Conservation (phyloP, 2,329 filamentous ascomycete genomes). For the Penicillium sp. region DNA sequence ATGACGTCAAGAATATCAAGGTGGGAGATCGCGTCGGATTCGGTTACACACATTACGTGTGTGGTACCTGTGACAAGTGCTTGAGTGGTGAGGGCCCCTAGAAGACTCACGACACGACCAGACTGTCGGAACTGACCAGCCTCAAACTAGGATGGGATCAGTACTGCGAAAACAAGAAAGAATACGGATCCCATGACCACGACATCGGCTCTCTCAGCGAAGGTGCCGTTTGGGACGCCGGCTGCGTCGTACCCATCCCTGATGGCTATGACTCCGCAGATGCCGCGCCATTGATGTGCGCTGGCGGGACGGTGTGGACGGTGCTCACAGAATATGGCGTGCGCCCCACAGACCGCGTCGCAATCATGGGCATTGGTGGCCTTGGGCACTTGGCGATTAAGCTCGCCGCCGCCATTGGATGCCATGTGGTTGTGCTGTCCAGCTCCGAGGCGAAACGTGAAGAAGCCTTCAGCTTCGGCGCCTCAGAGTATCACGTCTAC, state of each 20-base stretch:
- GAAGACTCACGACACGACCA: not conserved
- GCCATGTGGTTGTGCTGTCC: constrained; percentile 47
- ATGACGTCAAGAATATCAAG: constrained; percentile 47
- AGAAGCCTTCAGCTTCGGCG: constrained; percentile 26
- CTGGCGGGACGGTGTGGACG: constrained; percentile 45
- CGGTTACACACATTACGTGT: constrained; percentile 35
- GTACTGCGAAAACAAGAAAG: constrained; percentile 33
- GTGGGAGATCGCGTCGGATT: constrained; percentile 42
- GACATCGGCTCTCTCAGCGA: constrained; percentile 35
- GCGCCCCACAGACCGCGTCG: constrained; percentile 65
- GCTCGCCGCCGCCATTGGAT: constrained; percentile 67
- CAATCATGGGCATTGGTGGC: constrained; percentile 67
- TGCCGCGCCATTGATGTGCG: constrained; percentile 39
- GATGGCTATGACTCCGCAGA: constrained; percentile 29
- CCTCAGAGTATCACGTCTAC: constrained; percentile 28
- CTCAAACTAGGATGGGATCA: constrained; percentile 27
- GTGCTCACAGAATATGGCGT: constrained; percentile 61
- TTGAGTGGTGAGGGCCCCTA: constrained; percentile 22
- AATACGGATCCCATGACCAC: constrained; percentile 33
- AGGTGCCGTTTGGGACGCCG: constrained; percentile 35
- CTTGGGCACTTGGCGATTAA: constrained; percentile 69
- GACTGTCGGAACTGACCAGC: not conserved
- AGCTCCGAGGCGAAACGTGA: constrained; percentile 28
- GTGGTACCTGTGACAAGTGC: constrained; percentile 37
- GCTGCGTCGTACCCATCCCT: constrained; percentile 40